These are phyloP conservation scores for Penicillium sp. DNA, from an alignment of 2,329 filamentous ascomycete genomes.

Conservation along the genomic window DNA sequence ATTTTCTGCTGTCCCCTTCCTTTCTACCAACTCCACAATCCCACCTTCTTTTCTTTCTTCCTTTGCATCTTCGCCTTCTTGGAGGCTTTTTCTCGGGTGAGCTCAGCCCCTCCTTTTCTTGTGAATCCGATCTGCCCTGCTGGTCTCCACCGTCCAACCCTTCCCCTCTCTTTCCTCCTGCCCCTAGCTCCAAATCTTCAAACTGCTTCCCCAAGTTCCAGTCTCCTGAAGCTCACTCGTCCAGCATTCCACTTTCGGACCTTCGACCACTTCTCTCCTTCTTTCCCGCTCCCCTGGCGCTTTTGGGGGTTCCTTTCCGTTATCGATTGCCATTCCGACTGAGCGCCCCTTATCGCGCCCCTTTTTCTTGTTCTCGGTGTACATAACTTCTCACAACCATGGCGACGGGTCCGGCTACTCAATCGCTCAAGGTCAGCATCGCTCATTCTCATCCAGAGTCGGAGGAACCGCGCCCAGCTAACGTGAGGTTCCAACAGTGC, in stretches of 20 bases:
- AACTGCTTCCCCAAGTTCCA: background rate
- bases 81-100: background rate
- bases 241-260: background rate
- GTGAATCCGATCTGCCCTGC: background rate
- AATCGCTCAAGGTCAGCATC: slow-evolving; percentile 79
- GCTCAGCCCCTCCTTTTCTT: background rate
- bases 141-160: background rate
- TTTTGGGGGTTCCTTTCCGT: slow-evolving; percentile 7
- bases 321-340: slow-evolving; percentile 13
- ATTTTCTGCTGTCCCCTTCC: background rate
- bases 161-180: background rate
- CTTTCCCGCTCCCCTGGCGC: background rate
- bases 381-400: slow-evolving; percentile 42
- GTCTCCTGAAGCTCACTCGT: slow-evolving; percentile 21
- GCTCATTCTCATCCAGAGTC: slow-evolving; percentile 6
- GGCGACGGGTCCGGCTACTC: slow-evolving; percentile 82
- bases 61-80: background rate
- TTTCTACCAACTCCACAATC: slow-evolving; percentile 2
- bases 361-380: slow-evolving; percentile 18
- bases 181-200: background rate
- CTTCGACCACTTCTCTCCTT: background rate
- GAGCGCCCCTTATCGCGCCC: slow-evolving; percentile 12
- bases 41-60: background rate
- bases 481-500: slow-evolving; percentile 63
- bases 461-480: slow-evolving; percentile 26